Evolutionary conservation across 2,329 filamentous ascomycete species (phyloP).

Genomic region (Claviceps spartinae): DNA sequence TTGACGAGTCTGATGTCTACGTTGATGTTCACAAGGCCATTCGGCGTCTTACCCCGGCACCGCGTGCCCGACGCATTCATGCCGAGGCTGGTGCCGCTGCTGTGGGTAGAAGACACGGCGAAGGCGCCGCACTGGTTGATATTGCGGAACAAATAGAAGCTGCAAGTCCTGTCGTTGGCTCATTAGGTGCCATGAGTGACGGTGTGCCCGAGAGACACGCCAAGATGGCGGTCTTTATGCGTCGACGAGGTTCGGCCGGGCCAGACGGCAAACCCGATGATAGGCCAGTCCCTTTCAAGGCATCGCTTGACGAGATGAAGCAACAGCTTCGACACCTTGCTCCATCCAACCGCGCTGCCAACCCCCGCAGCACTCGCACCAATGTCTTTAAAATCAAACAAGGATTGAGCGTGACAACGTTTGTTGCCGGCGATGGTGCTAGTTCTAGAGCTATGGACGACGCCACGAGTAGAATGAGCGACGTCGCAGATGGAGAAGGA

Average conservation of each 20-base stretch:
- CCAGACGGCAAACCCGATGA: conserved; percentile 37
- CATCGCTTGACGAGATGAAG: conserved; percentile 48
- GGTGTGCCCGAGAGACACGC: conserved; percentile 30
- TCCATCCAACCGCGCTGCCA: conserved; percentile 52
- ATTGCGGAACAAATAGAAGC: conserved; percentile 30
- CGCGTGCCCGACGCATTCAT: conserved; percentile 50
- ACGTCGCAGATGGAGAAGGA: background rate
- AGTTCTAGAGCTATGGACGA: conserved; percentile 6
- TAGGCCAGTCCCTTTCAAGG: conserved; percentile 38
- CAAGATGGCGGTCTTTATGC: conserved; percentile 43
- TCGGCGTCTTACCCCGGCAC: conserved; percentile 71
- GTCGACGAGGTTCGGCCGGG: conserved; percentile 42
- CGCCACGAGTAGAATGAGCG: background rate
- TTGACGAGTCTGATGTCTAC: conserved; percentile 97
- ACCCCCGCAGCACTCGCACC: conserved; percentile 45
- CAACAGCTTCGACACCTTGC: conserved; percentile 48
- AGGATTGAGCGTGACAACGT: conserved; percentile 14
- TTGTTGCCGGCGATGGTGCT: conserved; percentile 2
- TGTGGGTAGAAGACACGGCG: conserved; percentile 18
- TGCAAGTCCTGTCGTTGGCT: conserved; percentile 17
- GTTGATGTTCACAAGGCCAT: conserved; percentile 98
- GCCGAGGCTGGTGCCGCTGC: conserved; percentile 19
- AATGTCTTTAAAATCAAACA: conserved; percentile 56
- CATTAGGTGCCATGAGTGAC: conserved; percentile 25
- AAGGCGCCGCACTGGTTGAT: conserved; percentile 19